These are phyloP conservation scores for Ceratobasidium sp. DNA, from an alignment of 1,284 basidiomycete genomes.

Conservation along the genomic window DNA sequence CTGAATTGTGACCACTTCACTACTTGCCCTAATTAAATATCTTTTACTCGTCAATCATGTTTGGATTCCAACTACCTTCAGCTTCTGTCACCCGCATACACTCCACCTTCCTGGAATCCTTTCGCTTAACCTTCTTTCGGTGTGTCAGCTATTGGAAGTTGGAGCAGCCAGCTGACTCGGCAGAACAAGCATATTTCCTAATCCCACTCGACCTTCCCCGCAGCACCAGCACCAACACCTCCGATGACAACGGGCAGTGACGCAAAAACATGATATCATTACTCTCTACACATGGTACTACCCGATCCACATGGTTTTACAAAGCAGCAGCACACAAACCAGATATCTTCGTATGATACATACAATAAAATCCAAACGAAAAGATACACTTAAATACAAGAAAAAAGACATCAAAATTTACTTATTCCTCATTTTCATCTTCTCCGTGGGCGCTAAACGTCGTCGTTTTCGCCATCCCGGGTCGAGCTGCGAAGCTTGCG, in stretches of 20 bases:
- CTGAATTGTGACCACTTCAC: not conserved
- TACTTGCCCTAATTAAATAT: not conserved
- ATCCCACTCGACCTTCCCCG: not conserved
- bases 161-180: not conserved
- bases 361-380: too few relatives aligned
- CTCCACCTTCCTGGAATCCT: not conserved
- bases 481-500: constrained; percentile 40
- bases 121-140: too few relatives aligned
- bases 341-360: too few relatives aligned
- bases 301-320: too few relatives aligned
- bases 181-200: not conserved
- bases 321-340: too few relatives aligned
- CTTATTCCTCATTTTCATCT: constrained; percentile 3
- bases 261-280: not conserved
- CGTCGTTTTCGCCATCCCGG: constrained; percentile 36
- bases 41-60: too few relatives aligned
- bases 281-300: not conserved
- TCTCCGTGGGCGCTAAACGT: constrained; percentile 33
- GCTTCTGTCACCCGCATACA: too few relatives aligned
- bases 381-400: too few relatives aligned
- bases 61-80: too few relatives aligned
- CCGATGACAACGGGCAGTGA: not conserved
- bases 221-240: not conserved
- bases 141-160: too few relatives aligned
- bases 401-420: too few relatives aligned